Evolutionary conservation across 1,284 basidiomycete species (phyloP).

Genomic region (Melampsora allii-populina): DNA sequence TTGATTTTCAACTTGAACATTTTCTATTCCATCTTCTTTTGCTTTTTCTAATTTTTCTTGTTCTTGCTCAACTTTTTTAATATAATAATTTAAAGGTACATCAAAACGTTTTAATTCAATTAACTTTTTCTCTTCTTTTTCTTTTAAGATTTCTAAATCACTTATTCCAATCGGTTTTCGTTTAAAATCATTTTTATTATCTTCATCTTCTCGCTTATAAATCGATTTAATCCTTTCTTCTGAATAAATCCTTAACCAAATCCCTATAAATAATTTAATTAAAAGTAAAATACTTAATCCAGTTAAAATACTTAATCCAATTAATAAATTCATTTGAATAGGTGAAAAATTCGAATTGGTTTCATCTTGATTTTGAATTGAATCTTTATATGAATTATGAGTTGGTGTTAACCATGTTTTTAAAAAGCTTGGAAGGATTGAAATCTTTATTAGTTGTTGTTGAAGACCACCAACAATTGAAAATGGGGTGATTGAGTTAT

Average conservation of each 20-base stretch:
- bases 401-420: background rate
- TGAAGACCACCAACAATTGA: background rate
- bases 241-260: conserved; percentile 23
- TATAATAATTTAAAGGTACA: background rate
- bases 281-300: conserved; percentile 14
- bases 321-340: conserved; percentile 19
- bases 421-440: background rate
- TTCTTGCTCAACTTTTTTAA: background rate
- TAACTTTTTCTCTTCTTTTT: conserved; percentile 17
- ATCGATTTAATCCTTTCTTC: conserved; percentile 12
- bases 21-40: too few relatives aligned
- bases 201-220: conserved; percentile 2
- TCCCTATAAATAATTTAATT: conserved; percentile 31
- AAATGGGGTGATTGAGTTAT: background rate
- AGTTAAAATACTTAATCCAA: conserved; percentile 6
- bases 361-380: background rate
- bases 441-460: background rate
- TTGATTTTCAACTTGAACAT: too few relatives aligned
- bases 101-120: conserved; percentile 27
- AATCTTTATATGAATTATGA: too few relatives aligned
- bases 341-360: conserved; percentile 13
- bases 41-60: background rate
- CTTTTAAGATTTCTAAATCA: conserved; percentile 10
- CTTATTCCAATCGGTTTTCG: conserved; percentile 23
- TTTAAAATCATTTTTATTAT: conserved; percentile 11